Base-by-base conservation (phyloP, 257 asterid genomes). In the Solanum bukasovii region DNA sequence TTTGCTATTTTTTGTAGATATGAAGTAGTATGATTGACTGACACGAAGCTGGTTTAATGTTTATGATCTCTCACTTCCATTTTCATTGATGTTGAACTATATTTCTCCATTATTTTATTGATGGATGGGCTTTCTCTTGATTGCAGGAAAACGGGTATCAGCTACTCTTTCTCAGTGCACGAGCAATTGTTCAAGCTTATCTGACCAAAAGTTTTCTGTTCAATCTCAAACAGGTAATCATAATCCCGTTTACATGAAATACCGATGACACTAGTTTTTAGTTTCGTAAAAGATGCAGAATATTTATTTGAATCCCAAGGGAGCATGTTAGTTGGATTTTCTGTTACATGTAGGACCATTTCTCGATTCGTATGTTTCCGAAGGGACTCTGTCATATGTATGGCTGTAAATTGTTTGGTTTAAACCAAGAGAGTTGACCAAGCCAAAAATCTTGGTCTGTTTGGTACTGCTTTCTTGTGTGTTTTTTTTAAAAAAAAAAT, bases 161-260 rank as follows among this genome's bases (percentile, higher is more conserved):
- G 93, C 96, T 98, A 70, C 93, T 98, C 88, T 98, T 98, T 91
- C 93, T 98, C 87, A 96, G 99, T 90, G 99, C 99, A 79, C 98
- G 99, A 10, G 98, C 99, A 87, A 98, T 98, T 83, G 99, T 96
- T 90, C 99, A 98, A 93, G 94, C 99, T 68, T 96, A 98, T 93
- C 92, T 98, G 88, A 96, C 99, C 25, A 95, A 93, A 88, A 96
- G 95, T 89, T 98, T 98, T 87, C 93, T 98, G 52, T 90, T 94
- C 93, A 98, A 96, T 92, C 96, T 98, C 87, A 98, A 96, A 92
- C 99, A 98, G 99, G 99, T 96, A 89, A 37, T 52, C 75, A 72
- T 86, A 68, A 67, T 87, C 88, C 84, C 63, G 23, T 65, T 37
- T 84, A 49, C 70, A 29, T 82, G 31, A 49, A 81, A 61, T 82